Evolutionary conservation across 208 protist species (phyloP), one percentile per base, ranked within the genome.

Genomic region (Endotrypanum monterogeii): DNA sequence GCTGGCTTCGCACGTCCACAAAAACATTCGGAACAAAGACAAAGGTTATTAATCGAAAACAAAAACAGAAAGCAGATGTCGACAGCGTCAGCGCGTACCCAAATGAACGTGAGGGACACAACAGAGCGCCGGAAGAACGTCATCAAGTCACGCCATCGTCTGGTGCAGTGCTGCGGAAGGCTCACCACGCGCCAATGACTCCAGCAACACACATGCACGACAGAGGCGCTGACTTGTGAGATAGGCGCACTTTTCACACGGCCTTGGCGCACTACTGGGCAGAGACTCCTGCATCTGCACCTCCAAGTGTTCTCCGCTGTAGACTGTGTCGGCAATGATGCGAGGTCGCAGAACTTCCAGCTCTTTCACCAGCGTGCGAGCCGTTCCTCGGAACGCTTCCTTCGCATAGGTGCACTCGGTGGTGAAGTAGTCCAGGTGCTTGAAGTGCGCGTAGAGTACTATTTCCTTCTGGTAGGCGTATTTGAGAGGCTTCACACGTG

Each of bases 401-500:
- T 97, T 97, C 18, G 96, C 91, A 76, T 99, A 99, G 4, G 94
- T 98, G 87, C 98, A 99, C 82, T 99, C 98, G 4, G 98, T 99
- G 1, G 94, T 97, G 76, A 99, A 99, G 89, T 99, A 99, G 80
- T 99, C 95, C 16, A 99, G 89, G 72, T 98, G 89, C 71, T 99
- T 98, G 63, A 98, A 98, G 83, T 99, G 96, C 3, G 98, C 98
- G 78, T 99, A 99, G 68, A 99, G 87, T 12, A 99, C 99, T 78
- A 99, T 99, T 67, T 99, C 98, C 83, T 99, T 99, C 78, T 99
- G 92, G 80, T 99, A 99, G 18, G 93, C 92, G 83, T 98, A 98
- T 80, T 99, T 99, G 67, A 99, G 94, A 52, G 98, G 98, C 87
- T 99, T 99, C 30, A 94, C 96, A 30, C 98, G 89, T 18, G 93